Evolutionary conservation across 768 basidiomycete genomes (phyloP), one percentile per base, ranked within the genome.

Genomic region (Mycena kentingensis): DNA sequence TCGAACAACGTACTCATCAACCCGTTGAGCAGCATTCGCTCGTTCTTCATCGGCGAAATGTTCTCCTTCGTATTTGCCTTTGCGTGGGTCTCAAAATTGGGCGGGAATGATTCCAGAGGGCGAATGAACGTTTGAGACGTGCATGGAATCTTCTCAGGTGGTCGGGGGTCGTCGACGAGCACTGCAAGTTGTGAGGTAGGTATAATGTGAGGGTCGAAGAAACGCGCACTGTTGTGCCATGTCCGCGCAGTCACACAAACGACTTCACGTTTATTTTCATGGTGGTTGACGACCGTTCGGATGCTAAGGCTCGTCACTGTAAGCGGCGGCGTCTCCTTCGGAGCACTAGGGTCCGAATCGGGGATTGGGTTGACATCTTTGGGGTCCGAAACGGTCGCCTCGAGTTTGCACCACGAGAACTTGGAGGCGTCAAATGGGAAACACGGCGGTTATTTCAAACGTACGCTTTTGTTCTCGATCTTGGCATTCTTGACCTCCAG

Each of bases 391-490:
- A 93, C 88, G 0, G 82, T 84, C 16, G 82, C 88, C 71, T 99
- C 96, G 12, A 98, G 73, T 70, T 95, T 95, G 64, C 95, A 98
- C 97, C 97, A 99, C 1, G 97, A 96, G 27, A 92, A 80, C 96
- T 98, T 55, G 37, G 27, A 18, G 49, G 15, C 5, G 50, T 51
- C 26, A 52, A n/a, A n/a, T n/a, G n/a, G 42, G 36, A 46, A 49
- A 32, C 13, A 27, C 51, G 5, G 21, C 22, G 6, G 27, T 3
- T 18, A 2, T 3, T 11, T 4, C 47, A 22, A 13, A 69, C 87
- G 47, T 67, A 97, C 94, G 2, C 89, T 90, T 69, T 90, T 87
- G 60, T 85, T 72, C 43, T 89, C 90, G 16, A 95, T 72, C 21
- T 77, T 70, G 1, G 88, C 87, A 39, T 87, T 80, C 70, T 88